Percentiles rank a stretch among this genome's conserved stretches.
Evolutionary conservation across 805 yeast species (phyloP).

Genomic region (Pichia kluyveri): DNA sequence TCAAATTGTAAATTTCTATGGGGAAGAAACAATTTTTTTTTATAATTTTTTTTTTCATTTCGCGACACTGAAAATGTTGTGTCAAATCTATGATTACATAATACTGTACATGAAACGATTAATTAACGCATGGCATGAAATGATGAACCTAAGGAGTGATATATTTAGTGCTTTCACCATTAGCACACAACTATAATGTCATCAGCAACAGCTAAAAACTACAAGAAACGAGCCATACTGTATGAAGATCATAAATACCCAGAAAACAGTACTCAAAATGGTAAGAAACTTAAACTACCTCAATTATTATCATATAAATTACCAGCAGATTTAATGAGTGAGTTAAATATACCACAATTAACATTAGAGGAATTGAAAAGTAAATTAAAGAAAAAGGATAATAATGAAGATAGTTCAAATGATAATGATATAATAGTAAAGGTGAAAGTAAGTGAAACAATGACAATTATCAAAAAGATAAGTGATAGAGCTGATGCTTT

Average conservation of each 20-base stretch:
- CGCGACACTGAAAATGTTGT: too few relatives aligned
- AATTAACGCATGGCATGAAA: too few relatives aligned
- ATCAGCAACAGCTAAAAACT: too few relatives aligned
- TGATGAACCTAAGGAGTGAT: too few relatives aligned
- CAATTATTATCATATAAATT: constrained; percentile 13
- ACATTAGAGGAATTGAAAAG: constrained; percentile 10
- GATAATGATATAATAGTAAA: background rate
- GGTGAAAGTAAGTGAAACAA: background rate
- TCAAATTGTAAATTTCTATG: too few relatives aligned
- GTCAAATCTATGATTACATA: too few relatives aligned
- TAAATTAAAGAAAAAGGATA: background rate
- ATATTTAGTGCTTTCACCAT: too few relatives aligned
- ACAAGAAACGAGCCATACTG: background rate
- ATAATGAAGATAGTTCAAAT: background rate
- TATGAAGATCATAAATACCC: background rate
- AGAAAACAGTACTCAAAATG: background rate
- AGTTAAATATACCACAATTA: constrained; percentile 13
- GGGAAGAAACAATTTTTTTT: too few relatives aligned
- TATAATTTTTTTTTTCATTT: too few relatives aligned
- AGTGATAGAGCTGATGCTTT: constrained; percentile 13
- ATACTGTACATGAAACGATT: too few relatives aligned
- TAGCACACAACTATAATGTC: too few relatives aligned
- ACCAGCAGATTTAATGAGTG: constrained; percentile 10
- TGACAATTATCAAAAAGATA: constrained; percentile 5
- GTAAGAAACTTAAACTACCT: constrained; percentile 11